Base-by-base conservation (phyloP, 2,329 filamentous ascomycete genomes). In the Parafenestella ontariensis region DNA sequence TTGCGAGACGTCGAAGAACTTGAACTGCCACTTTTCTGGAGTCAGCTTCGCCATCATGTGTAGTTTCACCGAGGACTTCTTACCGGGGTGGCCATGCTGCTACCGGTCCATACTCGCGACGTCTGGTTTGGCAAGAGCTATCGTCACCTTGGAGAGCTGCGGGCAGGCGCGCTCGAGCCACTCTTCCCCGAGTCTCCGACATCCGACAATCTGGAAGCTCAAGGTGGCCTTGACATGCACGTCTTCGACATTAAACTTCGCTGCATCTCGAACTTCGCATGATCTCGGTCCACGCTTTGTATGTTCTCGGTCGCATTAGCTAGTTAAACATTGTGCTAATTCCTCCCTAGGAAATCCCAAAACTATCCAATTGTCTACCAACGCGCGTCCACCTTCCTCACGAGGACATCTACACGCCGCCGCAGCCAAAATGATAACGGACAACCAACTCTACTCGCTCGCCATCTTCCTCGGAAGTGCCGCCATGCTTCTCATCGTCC, bases 1-100 rank as follows among this genome's bases (percentile, higher is more conserved):
- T 74, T 90, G 89, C 74, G 87, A 87, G 76, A 96, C 92, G 79
- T 97, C 92, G 85, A 99, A 98, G 88, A 99, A 99, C 84, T 96
- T 93, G 82, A 99, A 99, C 90, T 97, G 97, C 94, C 95, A 98
- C 94, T 96, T 62, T 41, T 48, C 49, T 13, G 41, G 49, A 17
- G 49, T 75, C 58, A 75, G 72, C 64, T 18, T 46, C 18, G 57
- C 42, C 58, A 61, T 61, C 10, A 5, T 56, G 40, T 15, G 15
- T 10, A 31, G 20, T 21, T 34, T 43, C 13, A 40, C 37, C 40
- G 43, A 26, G 23, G 8, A 34, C n/a, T 34, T 47, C 66, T 53
- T 60, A 77, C 76, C 72, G 76, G 75, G 70, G 76, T 76, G 68
- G 76, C 76, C 76, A 78, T 78, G 58, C 56, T 70, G 65, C 63